These are phyloP conservation scores for Solanum neorickii DNA, from an alignment of 257 asterid genomes.

Conservation along the genomic window DNA sequence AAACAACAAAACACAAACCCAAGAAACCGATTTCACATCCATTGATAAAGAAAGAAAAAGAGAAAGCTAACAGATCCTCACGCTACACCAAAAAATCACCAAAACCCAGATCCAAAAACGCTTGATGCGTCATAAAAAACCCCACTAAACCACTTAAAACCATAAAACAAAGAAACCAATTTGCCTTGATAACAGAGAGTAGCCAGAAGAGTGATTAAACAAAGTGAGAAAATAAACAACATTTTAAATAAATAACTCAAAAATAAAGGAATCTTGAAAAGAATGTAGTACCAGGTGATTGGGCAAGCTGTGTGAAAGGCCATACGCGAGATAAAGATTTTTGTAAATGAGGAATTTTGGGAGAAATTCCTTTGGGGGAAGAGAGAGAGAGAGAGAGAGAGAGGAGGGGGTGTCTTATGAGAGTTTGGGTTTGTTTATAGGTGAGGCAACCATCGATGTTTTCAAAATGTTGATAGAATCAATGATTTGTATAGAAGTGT, in stretches of 20 bases:
- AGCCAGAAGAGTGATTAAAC: not conserved
- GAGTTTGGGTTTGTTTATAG: not conserved
- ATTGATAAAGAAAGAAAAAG: not conserved
- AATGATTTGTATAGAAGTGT: not conserved
- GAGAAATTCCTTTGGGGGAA: not conserved
- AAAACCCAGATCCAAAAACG: not conserved
- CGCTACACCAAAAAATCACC: not conserved
- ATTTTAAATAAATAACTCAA: not conserved
- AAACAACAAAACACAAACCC: not conserved
- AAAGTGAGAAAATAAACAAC: not conserved
- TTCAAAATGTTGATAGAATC: not conserved
- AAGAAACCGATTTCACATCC: not conserved
- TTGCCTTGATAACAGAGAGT: not conserved
- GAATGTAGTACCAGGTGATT: conserved; percentile 76
- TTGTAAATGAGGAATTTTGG: conserved; percentile 11
- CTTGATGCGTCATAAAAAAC: not conserved
- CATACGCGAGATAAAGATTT: conserved; percentile 29
- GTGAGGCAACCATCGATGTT: not conserved
- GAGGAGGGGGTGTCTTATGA: not conserved
- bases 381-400: not conserved
- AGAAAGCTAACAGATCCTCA: not conserved
- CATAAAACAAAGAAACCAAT: conserved; percentile 5
- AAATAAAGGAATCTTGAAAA: conserved; percentile 5
- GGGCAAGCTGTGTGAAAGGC: conserved; percentile 99
- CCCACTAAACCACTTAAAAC: not conserved